phyloP scores from a whole-genome alignment of 768 basidiomycete genomes.

The Suillus placidus region DNA sequence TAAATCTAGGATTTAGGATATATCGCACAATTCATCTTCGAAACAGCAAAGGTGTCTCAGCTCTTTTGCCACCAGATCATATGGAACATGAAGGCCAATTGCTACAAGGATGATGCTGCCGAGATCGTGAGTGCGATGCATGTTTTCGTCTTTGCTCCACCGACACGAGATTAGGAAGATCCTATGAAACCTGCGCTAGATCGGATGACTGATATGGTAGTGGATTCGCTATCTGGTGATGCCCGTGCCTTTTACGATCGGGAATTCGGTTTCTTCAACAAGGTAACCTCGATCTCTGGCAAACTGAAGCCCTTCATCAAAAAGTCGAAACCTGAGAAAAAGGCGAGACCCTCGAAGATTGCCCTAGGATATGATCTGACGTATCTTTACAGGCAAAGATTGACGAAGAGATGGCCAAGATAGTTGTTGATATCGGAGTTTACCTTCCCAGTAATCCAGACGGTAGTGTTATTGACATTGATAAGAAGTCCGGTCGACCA shows the following conservation, averaged over 20 bases:
- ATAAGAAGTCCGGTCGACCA: slow-evolving; percentile 94
- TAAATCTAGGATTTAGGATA: slow-evolving; percentile 59
- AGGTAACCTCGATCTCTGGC: slow-evolving; percentile 97
- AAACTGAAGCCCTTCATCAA: slow-evolving; percentile 97
- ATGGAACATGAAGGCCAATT: slow-evolving; percentile 99
- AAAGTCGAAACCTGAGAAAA: slow-evolving; percentile 94
- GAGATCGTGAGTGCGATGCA: slow-evolving; percentile 61
- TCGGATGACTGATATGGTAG: slow-evolving; percentile 76
- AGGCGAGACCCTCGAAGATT: slow-evolving; percentile 47
- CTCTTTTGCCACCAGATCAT: slow-evolving; percentile 99
- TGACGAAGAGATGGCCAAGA: slow-evolving; percentile 99
- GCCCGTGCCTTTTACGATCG: slow-evolving; percentile 89
- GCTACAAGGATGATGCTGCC: slow-evolving; percentile 86
- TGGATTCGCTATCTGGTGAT: slow-evolving; percentile 84
- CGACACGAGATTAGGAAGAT: slow-evolving; percentile 66
- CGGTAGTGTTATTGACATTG: slow-evolving; percentile 94
- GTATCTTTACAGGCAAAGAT: slow-evolving; percentile 78
- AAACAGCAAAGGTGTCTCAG: slow-evolving; percentile 96
- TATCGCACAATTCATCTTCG: slow-evolving; percentile 92
- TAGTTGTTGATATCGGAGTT: slow-evolving; percentile 90
- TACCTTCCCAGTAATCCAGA: slow-evolving; percentile 98
- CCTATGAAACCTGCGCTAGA: slow-evolving; percentile 97
- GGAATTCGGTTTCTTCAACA: slow-evolving; percentile 94
- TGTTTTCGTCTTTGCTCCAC: slow-evolving; percentile 2
- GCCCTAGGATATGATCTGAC: background rate